Evolutionary conservation across 257 asterid species (phyloP).

Genomic region (Plectranthus barbatus): DNA sequence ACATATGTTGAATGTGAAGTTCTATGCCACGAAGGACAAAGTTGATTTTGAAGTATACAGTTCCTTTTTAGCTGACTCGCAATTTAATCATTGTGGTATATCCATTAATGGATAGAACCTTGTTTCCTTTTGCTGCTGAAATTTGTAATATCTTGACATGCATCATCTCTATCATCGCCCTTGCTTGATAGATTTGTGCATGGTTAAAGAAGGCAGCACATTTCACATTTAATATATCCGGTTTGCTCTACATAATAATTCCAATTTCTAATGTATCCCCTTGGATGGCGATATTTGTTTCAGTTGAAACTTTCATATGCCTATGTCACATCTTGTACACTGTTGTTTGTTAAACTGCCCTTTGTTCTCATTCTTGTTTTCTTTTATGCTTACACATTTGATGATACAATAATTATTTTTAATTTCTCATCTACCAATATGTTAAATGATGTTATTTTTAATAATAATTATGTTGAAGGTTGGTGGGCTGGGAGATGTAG

Average conservation of each 20-base stretch:
- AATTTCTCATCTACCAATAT: background rate
- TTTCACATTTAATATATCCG: background rate
- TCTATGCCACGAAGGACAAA: background rate
- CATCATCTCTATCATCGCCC: background rate
- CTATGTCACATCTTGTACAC: background rate
- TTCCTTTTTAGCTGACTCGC: background rate
- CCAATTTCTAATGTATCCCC: background rate
- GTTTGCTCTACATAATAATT: background rate
- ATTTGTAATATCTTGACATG: background rate
- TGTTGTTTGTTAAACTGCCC: background rate
- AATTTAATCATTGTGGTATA: background rate
- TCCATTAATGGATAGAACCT: background rate
- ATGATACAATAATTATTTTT: background rate
- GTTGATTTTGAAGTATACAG: background rate
- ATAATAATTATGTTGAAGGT: slow-evolving; percentile 40
- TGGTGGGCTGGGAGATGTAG: slow-evolving; percentile 98
- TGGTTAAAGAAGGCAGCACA: background rate
- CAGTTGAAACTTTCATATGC: background rate
- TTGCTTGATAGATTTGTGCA: background rate
- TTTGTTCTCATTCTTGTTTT: background rate
- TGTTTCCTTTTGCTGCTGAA: background rate
- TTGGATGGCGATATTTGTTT: background rate
- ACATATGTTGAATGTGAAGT: background rate
- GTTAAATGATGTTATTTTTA: background rate
- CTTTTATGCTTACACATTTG: slow-evolving; percentile 1